These are phyloP conservation scores for Xylaria polymorpha DNA, from an alignment of 2,329 filamentous ascomycete genomes.

Conservation along the genomic window DNA sequence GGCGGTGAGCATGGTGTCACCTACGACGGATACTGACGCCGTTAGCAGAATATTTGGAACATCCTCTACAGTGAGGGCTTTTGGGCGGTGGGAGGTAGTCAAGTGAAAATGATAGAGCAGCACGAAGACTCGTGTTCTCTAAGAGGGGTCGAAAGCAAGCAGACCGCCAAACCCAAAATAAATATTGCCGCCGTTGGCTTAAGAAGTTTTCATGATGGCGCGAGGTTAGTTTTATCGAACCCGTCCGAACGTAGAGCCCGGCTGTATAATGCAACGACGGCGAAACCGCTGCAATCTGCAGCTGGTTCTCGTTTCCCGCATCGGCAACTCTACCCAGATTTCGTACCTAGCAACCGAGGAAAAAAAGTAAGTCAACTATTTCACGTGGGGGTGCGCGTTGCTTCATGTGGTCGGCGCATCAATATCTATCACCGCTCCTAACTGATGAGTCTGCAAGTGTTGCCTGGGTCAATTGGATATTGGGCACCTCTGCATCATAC, in stretches of 20 bases:
- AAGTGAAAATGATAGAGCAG: neutral
- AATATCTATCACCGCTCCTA: neutral
- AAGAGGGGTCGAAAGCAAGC: neutral
- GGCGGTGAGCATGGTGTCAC: neutral
- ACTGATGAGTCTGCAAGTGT: neutral
- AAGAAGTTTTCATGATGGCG: neutral
- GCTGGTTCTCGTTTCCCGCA: constrained; percentile 8
- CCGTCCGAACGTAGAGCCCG: neutral
- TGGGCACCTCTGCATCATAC: constrained; percentile 28
- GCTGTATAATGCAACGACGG: neutral
- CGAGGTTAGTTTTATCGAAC: neutral
- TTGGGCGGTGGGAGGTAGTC: neutral
- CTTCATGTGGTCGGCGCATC: constrained; percentile 7
- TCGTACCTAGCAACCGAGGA: neutral
- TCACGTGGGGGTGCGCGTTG: constrained; percentile 24
- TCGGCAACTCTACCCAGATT: neutral
- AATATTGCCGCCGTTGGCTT: constrained; percentile 22
- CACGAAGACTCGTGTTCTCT: neutral
- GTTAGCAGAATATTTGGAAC: neutral
- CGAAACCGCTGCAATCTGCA: neutral
- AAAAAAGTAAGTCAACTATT: neutral
- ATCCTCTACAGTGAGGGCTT: neutral
- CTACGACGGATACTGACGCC: constrained; percentile 5
- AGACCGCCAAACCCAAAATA: constrained; percentile 3
- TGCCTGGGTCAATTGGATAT: constrained; percentile 10